Evolutionary conservation across 345 rosid genomes (phyloP).

Genomic region (Acer campestre): DNA sequence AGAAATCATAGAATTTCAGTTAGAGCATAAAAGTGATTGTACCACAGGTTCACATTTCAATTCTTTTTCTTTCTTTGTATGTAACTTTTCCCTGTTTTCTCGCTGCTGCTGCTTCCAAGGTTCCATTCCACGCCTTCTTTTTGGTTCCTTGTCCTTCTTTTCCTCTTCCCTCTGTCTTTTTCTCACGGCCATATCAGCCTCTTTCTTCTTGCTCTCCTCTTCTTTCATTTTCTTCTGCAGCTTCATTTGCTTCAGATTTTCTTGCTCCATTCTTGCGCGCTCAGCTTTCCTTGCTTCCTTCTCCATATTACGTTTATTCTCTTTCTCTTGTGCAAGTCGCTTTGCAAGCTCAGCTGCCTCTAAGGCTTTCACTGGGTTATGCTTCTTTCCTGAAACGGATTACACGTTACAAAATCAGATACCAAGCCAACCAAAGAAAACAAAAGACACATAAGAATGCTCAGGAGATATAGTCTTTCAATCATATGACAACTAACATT

Average conservation of each 20-base stretch:
- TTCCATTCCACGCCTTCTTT: conserved; percentile 67
- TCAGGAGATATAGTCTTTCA: neutral
- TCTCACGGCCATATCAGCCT: conserved; percentile 70
- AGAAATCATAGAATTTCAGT: neutral
- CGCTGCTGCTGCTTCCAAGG: conserved; percentile 51
- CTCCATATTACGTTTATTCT: conserved; percentile 78
- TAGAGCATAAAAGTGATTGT: conserved; percentile 21
- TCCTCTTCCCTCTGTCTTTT: conserved; percentile 79
- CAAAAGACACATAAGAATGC: neutral
- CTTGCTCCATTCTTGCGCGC: conserved; percentile 75
- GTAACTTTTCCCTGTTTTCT: conserved; percentile 49
- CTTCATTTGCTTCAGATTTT: conserved; percentile 63
- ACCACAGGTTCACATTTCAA: conserved; percentile 46
- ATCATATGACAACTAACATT: neutral
- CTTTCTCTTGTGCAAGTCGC: conserved; percentile 81
- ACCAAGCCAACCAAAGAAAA: neutral
- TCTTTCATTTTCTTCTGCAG: conserved; percentile 75
- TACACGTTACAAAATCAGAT: neutral
- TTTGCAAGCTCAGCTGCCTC: conserved; percentile 89
- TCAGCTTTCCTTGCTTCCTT: conserved; percentile 82
- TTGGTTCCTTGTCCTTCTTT: conserved; percentile 66
- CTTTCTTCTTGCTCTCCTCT: conserved; percentile 75
- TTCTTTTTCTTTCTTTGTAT: conserved; percentile 49
- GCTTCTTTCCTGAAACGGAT: conserved; percentile 71
- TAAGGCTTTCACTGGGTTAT: conserved; percentile 84